A percentile compares a stretch with the other conserved stretches of the same genome.
These are phyloP conservation scores for Ceratobasidium sp. DNA, from an alignment of 1,284 basidiomycete species.

Conservation along the genomic window DNA sequence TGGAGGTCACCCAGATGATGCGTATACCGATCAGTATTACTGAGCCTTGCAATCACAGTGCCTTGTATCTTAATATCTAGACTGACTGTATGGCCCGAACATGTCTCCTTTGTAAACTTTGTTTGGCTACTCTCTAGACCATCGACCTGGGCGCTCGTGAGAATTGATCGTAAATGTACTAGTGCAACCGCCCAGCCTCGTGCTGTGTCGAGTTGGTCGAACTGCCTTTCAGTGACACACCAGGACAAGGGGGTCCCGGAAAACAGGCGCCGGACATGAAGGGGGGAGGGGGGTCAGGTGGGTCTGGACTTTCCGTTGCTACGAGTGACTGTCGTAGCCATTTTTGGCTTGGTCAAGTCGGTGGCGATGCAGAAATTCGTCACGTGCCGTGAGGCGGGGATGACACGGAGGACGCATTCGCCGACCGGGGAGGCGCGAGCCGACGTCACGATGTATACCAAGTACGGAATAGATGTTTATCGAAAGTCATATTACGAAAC, in stretches of 20 bases:
- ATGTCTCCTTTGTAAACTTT: no score
- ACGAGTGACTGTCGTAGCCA: background rate
- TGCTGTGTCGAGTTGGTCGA: no score
- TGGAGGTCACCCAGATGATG: background rate
- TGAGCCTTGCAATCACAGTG: no score
- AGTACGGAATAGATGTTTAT: background rate
- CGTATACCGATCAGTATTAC: no score
- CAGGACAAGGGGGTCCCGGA: no score
- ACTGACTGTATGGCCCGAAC: no score
- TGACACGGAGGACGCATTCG: conserved; percentile 11
- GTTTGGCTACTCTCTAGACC: no score
- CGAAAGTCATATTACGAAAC: background rate
- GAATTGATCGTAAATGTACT: no score
- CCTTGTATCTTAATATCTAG: no score
- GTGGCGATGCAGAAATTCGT: conserved; percentile 6
- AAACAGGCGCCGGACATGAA: conserved; percentile 5
- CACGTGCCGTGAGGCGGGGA: conserved; percentile 13
- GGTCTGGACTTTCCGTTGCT: conserved; percentile 12
- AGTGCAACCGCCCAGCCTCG: no score
- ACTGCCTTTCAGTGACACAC: no score
- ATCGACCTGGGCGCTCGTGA: no score
- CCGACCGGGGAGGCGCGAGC: conserved; percentile 1
- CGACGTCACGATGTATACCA: conserved; percentile 21
- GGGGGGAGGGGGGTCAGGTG: background rate
- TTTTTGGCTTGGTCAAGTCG: background rate